Evolutionary conservation across 2,329 filamentous ascomycete species (phyloP).

Genomic region (Cordyceps pruinosa): DNA sequence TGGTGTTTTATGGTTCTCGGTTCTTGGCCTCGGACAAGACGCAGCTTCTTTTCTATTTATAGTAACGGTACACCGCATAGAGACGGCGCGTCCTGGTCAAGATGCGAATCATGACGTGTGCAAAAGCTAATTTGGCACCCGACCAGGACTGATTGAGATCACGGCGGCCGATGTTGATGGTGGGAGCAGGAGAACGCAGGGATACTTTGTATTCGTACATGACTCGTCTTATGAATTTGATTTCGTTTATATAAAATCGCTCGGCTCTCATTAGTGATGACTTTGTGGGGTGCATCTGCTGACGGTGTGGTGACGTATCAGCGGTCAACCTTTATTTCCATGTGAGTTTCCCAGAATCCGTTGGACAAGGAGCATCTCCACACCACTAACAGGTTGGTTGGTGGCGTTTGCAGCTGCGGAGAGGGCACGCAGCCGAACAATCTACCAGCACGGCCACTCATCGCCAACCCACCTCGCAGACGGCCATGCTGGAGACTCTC

Average conservation of each 20-base stretch:
- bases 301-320: no score
- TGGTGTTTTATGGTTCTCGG: neutral
- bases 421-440: no score
- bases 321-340: no score
- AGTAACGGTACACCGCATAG: neutral
- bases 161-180: neutral
- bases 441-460: no score
- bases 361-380: no score
- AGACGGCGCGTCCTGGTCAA: neutral
- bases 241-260: neutral
- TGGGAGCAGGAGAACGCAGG: neutral
- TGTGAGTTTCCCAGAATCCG: no score
- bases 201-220: conserved; percentile 13
- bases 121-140: neutral
- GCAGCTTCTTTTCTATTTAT: neutral
- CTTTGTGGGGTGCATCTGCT: neutral
- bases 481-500: no score
- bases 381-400: no score
- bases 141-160: neutral
- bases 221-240: conserved; percentile 10
- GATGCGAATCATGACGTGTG: neutral
- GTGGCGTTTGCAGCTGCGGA: no score
- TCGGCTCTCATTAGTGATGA: neutral
- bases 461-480: no score
- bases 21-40: neutral